Conservation (phyloP, 2,329 filamentous ascomycete genomes). For the Claviceps capensis region DNA sequence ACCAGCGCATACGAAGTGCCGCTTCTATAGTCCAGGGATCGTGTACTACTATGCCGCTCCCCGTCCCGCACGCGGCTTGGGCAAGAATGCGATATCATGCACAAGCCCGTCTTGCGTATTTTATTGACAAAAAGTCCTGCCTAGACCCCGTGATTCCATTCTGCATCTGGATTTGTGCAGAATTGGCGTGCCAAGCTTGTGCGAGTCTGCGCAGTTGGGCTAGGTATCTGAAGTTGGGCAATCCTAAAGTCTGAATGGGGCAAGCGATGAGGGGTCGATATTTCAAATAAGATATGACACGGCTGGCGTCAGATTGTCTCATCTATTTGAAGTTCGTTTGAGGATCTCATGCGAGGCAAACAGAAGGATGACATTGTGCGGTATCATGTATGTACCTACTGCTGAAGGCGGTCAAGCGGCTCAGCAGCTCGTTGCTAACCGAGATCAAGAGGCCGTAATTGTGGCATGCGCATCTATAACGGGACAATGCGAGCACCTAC, state of each 20-base stretch:
- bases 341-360: too few relatives aligned
- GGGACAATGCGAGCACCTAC: too few relatives aligned
- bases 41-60: background rate
- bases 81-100: background rate
- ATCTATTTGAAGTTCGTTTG: background rate
- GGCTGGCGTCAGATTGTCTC: background rate
- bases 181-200: background rate
- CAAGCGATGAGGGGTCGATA: background rate
- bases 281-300: background rate
- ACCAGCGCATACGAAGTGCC: background rate
- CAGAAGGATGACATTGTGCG: too few relatives aligned
- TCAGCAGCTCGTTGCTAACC: too few relatives aligned
- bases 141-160: background rate
- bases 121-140: background rate
- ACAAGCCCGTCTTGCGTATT: background rate
- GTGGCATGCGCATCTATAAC: too few relatives aligned
- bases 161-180: background rate
- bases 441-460: too few relatives aligned
- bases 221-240: too few relatives aligned
- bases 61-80: background rate
- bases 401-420: too few relatives aligned
- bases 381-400: too few relatives aligned
- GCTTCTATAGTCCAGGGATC: background rate
- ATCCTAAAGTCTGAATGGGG: background rate
- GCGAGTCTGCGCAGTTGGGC: background rate